Conservation (phyloP, 208 protist genomes). For the Hexamita inflata region DNA sequence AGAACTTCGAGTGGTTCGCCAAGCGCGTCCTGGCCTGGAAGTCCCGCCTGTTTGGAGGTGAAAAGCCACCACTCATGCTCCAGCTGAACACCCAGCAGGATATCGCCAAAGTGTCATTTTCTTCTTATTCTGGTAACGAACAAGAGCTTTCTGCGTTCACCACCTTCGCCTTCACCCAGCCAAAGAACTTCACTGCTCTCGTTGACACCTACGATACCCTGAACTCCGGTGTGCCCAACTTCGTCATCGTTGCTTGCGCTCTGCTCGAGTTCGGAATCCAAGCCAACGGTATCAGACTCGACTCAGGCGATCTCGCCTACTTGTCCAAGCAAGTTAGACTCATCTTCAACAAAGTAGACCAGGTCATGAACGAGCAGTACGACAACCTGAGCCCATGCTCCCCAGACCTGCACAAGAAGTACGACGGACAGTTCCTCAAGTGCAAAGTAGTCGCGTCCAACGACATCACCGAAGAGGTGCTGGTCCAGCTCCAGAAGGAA, state of each 20-base stretch:
- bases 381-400: no score
- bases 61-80: no score
- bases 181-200: slow-evolving; percentile 58
- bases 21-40: background rate
- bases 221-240: slow-evolving; percentile 52
- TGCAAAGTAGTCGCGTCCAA: slow-evolving; percentile 58
- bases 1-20: background rate
- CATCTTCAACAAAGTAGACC: slow-evolving; percentile 41
- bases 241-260: slow-evolving; percentile 39
- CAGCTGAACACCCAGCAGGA: no score
- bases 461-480: slow-evolving; percentile 58
- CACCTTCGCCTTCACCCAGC: slow-evolving; percentile 34
- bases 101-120: no score
- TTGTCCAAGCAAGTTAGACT: slow-evolving; percentile 52
- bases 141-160: slow-evolving; percentile 16
- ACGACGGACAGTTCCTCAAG: slow-evolving; percentile 42
- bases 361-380: no score
- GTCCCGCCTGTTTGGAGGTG: background rate
- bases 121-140: slow-evolving; percentile 1
- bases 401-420: no score
- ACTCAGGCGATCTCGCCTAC: slow-evolving; percentile 61
- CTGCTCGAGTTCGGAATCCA: slow-evolving; percentile 44
- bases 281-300: slow-evolving; percentile 52
- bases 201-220: slow-evolving; percentile 71
- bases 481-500: slow-evolving; percentile 50